Percentiles rank a stretch among this genome's conserved stretches.
phyloP scores from a whole-genome alignment of 1,139 yeast genomes.

The Lodderomyces elongisporus region DNA sequence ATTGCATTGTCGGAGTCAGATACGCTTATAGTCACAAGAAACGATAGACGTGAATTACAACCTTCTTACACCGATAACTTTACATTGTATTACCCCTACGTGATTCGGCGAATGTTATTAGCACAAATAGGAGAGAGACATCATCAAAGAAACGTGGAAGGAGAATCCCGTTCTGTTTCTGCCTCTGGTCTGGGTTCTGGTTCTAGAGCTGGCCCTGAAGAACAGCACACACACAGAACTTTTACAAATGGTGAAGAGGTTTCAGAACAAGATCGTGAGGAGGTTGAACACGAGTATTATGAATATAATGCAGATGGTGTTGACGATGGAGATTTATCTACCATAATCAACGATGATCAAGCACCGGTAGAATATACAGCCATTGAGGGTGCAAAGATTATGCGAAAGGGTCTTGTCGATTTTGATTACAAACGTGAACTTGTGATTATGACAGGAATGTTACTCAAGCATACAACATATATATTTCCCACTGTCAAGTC shows the following conservation, averaged over 20 bases:
- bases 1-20: conserved; percentile 21
- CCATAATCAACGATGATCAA: conserved; percentile 18
- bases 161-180: background rate
- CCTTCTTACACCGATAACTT: conserved; percentile 34
- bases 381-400: conserved; percentile 9
- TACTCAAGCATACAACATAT: conserved; percentile 23
- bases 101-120: conserved; percentile 25
- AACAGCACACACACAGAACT: conserved; percentile 2
- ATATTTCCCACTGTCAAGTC: conserved; percentile 30
- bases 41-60: conserved; percentile 30
- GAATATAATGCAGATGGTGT: conserved; percentile 5
- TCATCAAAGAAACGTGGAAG: background rate
- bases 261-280: background rate
- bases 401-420: conserved; percentile 15
- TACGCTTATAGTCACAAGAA: conserved; percentile 18
- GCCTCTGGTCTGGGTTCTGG: background rate
- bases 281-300: conserved; percentile 4
- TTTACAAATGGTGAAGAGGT: conserved; percentile 14
- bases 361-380: conserved; percentile 5
- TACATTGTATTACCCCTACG: conserved; percentile 34
- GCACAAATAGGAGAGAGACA: conserved; percentile 8
- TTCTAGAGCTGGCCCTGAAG: background rate
- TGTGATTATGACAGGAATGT: conserved; percentile 30
- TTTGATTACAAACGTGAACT: conserved; percentile 27
- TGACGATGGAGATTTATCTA: conserved; percentile 19